phyloP scores from a whole-genome alignment of 805 yeast species.

The Deakozyma indianensis region DNA sequence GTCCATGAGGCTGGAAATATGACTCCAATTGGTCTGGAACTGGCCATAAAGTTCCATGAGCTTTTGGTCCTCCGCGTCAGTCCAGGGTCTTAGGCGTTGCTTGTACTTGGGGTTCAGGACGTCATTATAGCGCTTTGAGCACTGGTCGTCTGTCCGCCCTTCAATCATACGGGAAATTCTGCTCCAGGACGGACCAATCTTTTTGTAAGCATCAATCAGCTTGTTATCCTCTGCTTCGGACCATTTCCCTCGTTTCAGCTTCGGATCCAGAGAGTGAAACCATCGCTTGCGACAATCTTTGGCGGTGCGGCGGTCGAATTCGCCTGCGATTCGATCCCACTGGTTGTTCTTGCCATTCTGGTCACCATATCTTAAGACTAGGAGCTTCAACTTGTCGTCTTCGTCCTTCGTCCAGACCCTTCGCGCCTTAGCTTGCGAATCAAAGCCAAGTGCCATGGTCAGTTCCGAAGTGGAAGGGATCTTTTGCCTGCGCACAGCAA shows the following conservation, averaged over 20 bases:
- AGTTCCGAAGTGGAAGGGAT: constrained; percentile 6
- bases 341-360: constrained; percentile 32
- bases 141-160: constrained; percentile 89
- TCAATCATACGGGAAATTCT: constrained; percentile 60
- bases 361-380: constrained; percentile 27
- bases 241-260: constrained; percentile 75
- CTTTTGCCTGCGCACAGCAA: neutral
- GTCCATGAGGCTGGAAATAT: constrained; percentile 53
- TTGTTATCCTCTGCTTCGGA: constrained; percentile 62
- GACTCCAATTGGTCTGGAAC: constrained; percentile 83
- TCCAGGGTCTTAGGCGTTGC: constrained; percentile 71
- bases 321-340: constrained; percentile 17
- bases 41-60: constrained; percentile 52
- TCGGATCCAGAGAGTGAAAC: constrained; percentile 76
- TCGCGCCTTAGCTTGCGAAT: constrained; percentile 10
- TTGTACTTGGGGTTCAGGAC: constrained; percentile 72
- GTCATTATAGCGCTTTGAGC: constrained; percentile 82
- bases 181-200: constrained; percentile 75
- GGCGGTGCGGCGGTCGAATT: constrained; percentile 36
- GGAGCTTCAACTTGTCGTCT: constrained; percentile 37
- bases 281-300: constrained; percentile 83
- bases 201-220: constrained; percentile 46
- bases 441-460: constrained; percentile 8
- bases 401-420: constrained; percentile 58
- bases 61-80: constrained; percentile 55